Conservation (phyloP, 208 protist genomes). For the Crithidia sp. region DNA sequence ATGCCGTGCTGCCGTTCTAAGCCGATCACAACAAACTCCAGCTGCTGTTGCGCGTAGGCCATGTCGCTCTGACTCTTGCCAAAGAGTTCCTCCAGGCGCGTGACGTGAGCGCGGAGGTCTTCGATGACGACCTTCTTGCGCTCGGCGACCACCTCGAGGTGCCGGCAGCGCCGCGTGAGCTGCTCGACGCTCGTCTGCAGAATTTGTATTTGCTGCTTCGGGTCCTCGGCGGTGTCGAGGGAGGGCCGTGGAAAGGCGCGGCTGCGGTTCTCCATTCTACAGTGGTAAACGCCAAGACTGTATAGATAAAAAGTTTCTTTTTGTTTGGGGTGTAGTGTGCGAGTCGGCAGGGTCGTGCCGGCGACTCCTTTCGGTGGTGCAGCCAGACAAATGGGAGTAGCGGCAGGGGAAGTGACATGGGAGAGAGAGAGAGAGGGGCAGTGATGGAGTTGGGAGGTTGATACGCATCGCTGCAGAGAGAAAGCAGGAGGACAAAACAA, state of each 20-base stretch:
- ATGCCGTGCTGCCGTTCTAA: conserved; percentile 77
- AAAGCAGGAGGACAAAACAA: too few species aligned
- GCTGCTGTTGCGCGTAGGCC: conserved; percentile 82
- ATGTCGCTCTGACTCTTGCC: conserved; percentile 73
- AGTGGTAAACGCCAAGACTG: too few species aligned
- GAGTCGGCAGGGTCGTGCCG: too few species aligned
- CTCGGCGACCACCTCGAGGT: conserved; percentile 46
- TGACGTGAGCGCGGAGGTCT: conserved; percentile 47
- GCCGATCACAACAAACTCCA: conserved; percentile 83
- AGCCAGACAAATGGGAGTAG: too few species aligned
- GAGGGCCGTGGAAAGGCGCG: conserved; percentile 4
- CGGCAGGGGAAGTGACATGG: too few species aligned
- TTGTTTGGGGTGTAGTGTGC: too few species aligned
- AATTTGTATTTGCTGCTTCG: conserved; percentile 12
- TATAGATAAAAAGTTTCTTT: too few species aligned
- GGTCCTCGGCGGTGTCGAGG: conserved; percentile 13
- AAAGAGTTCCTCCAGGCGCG: conserved; percentile 68
- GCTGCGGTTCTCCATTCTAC: conserved; percentile 18
- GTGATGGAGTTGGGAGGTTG: too few species aligned
- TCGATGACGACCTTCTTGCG: conserved; percentile 54
- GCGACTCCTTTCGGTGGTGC: too few species aligned
- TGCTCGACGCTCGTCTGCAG: conserved; percentile 25
- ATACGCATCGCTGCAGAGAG: too few species aligned
- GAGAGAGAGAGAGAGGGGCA: too few species aligned
- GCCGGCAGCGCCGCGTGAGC: conserved; percentile 28